Evolutionary conservation across 2,329 filamentous ascomycete species (phyloP), one percentile per base, ranked within the genome.

Genomic region (Ceratocystis destructans): DNA sequence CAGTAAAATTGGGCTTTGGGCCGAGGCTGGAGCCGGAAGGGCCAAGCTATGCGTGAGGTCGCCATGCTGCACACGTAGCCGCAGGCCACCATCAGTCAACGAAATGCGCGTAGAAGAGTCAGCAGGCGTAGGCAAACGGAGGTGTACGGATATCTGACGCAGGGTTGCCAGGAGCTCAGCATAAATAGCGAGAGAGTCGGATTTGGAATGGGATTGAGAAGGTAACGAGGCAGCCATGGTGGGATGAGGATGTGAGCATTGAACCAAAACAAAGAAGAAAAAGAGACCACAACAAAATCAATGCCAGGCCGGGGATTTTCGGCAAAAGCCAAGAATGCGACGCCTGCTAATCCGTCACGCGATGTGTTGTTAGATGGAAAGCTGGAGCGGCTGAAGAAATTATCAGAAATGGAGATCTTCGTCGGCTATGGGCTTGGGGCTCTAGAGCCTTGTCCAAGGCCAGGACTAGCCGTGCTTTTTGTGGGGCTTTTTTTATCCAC

Each of bases 131-230:
- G 77, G 75, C 1, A 87, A 74, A 2, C 79, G 77, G 5, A 79
- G 82, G 63, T 79, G 80, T 25, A 87, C 75, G 3, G 84, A 86
- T 48, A 88, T 77, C 72, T 87, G 84, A 53, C 81, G 79, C 69
- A 88, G 85, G 68, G 87, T 86, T 33, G 80, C 76, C 2, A 88
- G 79, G 1, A 87, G 78, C 74, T 88, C 86, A 4, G 85, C 84
- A 71, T 88, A 87, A 25, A 87, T 77, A 12, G 66, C 44, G n/a
- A 64, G 22, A 15, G 64, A 57, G 37, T 63, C 61, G 10, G 64
- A 62, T 41, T 28, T 28, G 28, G 28, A 28, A 4, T 41, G 37
- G 37, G 37, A 41, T 4, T 41, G 37, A 22, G 64, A 22, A 37
- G 41, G 41, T 31, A 25, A 8, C 15, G 61, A 48, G 12, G 25